phyloP scores from a whole-genome alignment of 2,329 filamentous ascomycete genomes.

The Daldinia sp. region DNA sequence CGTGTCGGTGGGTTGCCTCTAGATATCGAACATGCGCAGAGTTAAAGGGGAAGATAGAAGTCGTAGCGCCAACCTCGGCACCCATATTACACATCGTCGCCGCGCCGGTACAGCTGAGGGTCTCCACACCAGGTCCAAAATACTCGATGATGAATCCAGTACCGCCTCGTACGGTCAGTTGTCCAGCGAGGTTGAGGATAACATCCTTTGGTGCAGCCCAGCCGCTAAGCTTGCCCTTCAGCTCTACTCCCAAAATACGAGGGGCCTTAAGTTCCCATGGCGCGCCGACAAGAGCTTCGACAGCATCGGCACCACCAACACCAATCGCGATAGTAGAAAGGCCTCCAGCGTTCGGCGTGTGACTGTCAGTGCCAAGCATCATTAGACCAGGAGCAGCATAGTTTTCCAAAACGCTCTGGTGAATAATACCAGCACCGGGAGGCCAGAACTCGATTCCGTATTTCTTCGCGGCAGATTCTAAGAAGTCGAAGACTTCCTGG shows the following conservation, averaged over 20 bases:
- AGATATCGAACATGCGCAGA: slow-evolving; percentile 87
- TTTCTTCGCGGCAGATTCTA: slow-evolving; percentile 90
- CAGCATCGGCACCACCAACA: slow-evolving; percentile 95
- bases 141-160: slow-evolving; percentile 97
- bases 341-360: slow-evolving; percentile 97
- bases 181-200: slow-evolving; percentile 88
- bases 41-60: slow-evolving; percentile 94
- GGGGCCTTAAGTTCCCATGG: slow-evolving; percentile 98
- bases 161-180: slow-evolving; percentile 91
- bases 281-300: slow-evolving; percentile 94
- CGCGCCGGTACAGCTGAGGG: slow-evolving; percentile 84
- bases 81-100: slow-evolving; percentile 97
- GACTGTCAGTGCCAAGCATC: slow-evolving; percentile 98
- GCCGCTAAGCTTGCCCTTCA: slow-evolving; percentile 85
- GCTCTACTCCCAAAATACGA: slow-evolving; percentile 85
- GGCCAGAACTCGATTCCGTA: slow-evolving; percentile 98
- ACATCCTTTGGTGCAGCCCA: slow-evolving; percentile 98
- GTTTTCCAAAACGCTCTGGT: slow-evolving; percentile 98
- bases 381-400: slow-evolving; percentile 97
- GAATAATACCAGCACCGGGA: slow-evolving; percentile 92
- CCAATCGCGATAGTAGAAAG: slow-evolving; percentile 94
- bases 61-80: slow-evolving; percentile 92
- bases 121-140: slow-evolving; percentile 88
- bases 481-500: slow-evolving; percentile 96
- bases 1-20: slow-evolving; percentile 80